Evolutionary conservation across 495 filamentous ascomycete genomes (phyloP).

Genomic region (Podospora fimiseda): DNA sequence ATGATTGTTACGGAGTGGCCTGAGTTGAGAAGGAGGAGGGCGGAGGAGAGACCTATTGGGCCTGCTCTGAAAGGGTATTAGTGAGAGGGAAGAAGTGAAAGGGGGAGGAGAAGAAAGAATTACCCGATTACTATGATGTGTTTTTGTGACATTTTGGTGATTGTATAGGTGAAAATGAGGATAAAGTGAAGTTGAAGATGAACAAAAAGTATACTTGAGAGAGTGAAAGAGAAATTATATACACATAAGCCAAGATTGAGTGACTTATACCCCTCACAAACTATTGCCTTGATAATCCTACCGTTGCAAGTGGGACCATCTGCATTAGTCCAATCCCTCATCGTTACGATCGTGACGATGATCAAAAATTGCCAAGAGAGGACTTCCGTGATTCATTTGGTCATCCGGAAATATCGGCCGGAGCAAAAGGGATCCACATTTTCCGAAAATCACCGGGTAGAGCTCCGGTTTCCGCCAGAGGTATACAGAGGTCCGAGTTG

Average conservation of each 20-base stretch:
- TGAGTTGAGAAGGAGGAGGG: constrained; percentile 44
- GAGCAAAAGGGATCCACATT: neutral
- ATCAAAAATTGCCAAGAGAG: neutral
- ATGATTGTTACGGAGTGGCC: constrained; percentile 46
- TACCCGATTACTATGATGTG: constrained; percentile 4
- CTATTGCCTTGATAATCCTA: too few species aligned
- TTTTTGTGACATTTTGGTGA: neutral
- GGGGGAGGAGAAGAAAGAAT: neutral
- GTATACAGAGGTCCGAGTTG: neutral
- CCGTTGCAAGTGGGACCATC: too few species aligned
- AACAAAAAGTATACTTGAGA: neutral
- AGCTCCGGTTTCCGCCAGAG: neutral
- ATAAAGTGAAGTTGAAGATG: neutral
- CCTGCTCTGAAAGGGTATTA: constrained; percentile 42
- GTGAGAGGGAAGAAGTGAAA: neutral
- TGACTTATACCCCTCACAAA: too few species aligned
- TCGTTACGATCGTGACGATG: neutral
- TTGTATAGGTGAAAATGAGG: neutral
- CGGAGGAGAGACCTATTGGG: constrained; percentile 51
- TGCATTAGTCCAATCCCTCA: neutral
- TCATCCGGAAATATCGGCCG: neutral
- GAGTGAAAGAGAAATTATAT: neutral
- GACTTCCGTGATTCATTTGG: too few species aligned
- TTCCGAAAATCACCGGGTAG: neutral
- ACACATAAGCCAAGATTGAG: too few species aligned